Conservation (phyloP, 2,329 filamentous ascomycete species). For the Cladosporium sp. region DNA sequence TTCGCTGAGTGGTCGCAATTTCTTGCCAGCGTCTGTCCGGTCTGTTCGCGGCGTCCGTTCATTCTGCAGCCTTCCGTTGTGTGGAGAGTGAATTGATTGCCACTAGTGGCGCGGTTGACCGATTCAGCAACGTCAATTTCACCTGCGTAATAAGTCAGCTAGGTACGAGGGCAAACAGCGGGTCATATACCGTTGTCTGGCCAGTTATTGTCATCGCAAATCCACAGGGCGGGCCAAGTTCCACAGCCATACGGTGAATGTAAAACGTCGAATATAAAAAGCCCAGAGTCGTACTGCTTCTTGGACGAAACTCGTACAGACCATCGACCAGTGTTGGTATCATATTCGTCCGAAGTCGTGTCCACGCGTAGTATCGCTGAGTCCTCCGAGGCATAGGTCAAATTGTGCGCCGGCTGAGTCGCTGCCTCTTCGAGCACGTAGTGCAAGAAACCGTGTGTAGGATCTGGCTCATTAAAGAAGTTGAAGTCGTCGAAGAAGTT, state of each 20-base stretch:
- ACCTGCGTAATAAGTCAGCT: conserved; percentile 10
- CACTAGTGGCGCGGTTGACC: conserved; percentile 26
- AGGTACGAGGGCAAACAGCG: conserved; percentile 8
- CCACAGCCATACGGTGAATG: conserved; percentile 34
- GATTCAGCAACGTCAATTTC: conserved; percentile 33
- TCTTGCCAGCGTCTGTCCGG: conserved; percentile 23
- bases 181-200: conserved; percentile 20
- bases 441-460: conserved; percentile 48
- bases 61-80: conserved; percentile 29
- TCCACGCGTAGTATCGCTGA: conserved; percentile 27
- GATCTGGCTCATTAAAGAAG: conserved; percentile 45
- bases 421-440: conserved; percentile 32
- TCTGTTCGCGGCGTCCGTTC: conserved; percentile 27
- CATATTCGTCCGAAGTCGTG: conserved; percentile 16
- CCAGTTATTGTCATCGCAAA: conserved; percentile 40
- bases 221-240: conserved; percentile 38
- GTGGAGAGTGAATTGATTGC: conserved; percentile 28
- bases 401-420: conserved; percentile 21
- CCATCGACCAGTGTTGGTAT: conserved; percentile 27
- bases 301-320: conserved; percentile 33
- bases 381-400: conserved; percentile 26
- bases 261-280: conserved; percentile 34
- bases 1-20: conserved; percentile 25
- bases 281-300: conserved; percentile 32
- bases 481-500: conserved; percentile 48